Evolutionary conservation across 2,329 filamentous ascomycete genomes (phyloP).

Genomic region (Aspergillus pseudoviridinutans): DNA sequence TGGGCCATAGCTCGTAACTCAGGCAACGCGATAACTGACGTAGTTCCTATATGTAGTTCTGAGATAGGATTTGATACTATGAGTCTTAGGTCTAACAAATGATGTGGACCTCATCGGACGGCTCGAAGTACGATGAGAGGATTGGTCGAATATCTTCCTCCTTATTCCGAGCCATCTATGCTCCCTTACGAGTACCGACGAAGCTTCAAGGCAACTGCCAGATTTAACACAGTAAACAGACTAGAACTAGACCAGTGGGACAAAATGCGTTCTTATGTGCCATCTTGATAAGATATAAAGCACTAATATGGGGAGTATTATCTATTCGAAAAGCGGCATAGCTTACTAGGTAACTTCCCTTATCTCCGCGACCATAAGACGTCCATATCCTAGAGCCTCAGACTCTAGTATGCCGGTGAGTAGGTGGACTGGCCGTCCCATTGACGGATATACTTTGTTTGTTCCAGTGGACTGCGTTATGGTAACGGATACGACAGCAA

Average conservation of each 20-base stretch:
- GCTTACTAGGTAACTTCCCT: background rate
- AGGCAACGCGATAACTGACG: slow-evolving; percentile 14
- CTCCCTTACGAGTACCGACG: background rate
- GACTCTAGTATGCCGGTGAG: no score
- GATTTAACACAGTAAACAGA: background rate
- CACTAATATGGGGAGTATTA: background rate
- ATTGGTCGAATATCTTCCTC: no score
- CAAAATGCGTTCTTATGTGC: background rate
- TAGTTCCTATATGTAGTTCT: background rate
- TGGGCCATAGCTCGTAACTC: slow-evolving; percentile 15
- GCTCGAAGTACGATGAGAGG: background rate
- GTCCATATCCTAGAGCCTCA: background rate
- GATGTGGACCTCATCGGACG: background rate
- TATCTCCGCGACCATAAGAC: background rate
- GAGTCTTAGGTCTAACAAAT: background rate
- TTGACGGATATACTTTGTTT: background rate
- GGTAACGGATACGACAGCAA: background rate
- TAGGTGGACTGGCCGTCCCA: background rate
- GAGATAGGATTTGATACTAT: background rate
- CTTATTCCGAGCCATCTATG: background rate
- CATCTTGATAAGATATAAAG: background rate
- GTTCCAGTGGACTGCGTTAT: background rate
- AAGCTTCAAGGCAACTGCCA: background rate
- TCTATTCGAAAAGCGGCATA: background rate
- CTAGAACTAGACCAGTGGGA: background rate